Evolutionary conservation across 176 grass and related monocot species (phyloP).

Genomic region (Zoysia pacifica): DNA sequence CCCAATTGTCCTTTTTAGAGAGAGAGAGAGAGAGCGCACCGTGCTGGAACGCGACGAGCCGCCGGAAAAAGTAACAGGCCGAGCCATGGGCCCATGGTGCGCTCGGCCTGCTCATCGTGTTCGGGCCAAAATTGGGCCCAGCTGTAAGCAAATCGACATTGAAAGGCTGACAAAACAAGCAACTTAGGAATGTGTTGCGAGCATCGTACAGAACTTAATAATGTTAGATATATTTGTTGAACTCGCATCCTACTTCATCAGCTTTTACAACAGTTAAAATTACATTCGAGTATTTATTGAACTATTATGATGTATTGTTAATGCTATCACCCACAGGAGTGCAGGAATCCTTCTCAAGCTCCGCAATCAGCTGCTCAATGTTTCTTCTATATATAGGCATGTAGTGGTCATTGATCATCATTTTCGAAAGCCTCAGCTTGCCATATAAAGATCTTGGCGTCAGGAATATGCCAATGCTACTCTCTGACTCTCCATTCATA

Average conservation of each 20-base stretch:
- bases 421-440: constrained; percentile 85
- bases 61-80: no score
- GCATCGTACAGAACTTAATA: background rate
- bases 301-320: constrained; percentile 31
- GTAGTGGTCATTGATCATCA: constrained; percentile 97
- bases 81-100: no score
- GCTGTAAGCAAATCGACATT: background rate
- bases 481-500: constrained; percentile 1
- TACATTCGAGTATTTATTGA: constrained; percentile 31
- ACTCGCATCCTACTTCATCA: constrained; percentile 44
- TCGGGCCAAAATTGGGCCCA: background rate
- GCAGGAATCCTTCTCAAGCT: constrained; percentile 56
- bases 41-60: no score
- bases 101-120: no score
- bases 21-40: no score
- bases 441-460: constrained; percentile 84
- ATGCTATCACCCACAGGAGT: constrained; percentile 10
- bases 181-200: background rate
- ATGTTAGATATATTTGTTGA: constrained; percentile 35
- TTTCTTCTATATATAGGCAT: constrained; percentile 95
- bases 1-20: no score
- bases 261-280: constrained; percentile 46
- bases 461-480: constrained; percentile 72
- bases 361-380: constrained; percentile 66
- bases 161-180: background rate